Evolutionary conservation across 768 basidiomycete species (phyloP), one percentile per base, ranked within the genome.

Genomic region (Asterophora lycoperdoides): DNA sequence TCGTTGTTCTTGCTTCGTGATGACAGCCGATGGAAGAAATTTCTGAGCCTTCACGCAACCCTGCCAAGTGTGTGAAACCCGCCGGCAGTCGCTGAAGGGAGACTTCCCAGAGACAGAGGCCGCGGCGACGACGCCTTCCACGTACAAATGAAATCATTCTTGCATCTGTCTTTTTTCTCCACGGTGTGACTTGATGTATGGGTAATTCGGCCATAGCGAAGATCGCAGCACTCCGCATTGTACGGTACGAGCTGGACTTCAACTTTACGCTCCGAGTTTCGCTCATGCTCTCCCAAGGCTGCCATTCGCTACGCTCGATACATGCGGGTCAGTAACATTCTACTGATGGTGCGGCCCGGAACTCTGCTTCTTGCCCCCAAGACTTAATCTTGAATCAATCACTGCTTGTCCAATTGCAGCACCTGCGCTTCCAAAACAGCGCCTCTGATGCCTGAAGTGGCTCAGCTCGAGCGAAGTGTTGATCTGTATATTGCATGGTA

Each of bases 241-340:
- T 20, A 18, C 13, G 13, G 15, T 20, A n/a, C n/a, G n/a, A n/a
- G 18, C 29, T 17, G 3, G 6, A 36, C 19, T 38, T 48, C 38
- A 17, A 37, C 15, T 19, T 35, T 8, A 29, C 32, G 42, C 54
- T 42, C 49, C 34, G 51, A 49, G 43, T 55, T 38, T 43, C 41
- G 18, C 5, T 8, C 6, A 37, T 11, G n/a, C 19, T 41, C 39
- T 39, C 32, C 6, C 34, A 41, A 19, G 17, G 7, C 29, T 37
- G 23, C 32, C 28, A 19, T 5, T 15, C 40, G 3, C 23, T 41
- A 14, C 28, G 23, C 23, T 7, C 18, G 28, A 4, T n/a, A 23
- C 39, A 32, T 42, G n/a, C 32, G 28, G 32, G 2, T 51, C 42
- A 26, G 49, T 48, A 23, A 23, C 23, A 18, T 23, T 23, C 29